Percentiles rank a stretch among this genome's conserved stretches.
Conservation (phyloP, 768 basidiomycete species). For the Suillus luteus region DNA sequence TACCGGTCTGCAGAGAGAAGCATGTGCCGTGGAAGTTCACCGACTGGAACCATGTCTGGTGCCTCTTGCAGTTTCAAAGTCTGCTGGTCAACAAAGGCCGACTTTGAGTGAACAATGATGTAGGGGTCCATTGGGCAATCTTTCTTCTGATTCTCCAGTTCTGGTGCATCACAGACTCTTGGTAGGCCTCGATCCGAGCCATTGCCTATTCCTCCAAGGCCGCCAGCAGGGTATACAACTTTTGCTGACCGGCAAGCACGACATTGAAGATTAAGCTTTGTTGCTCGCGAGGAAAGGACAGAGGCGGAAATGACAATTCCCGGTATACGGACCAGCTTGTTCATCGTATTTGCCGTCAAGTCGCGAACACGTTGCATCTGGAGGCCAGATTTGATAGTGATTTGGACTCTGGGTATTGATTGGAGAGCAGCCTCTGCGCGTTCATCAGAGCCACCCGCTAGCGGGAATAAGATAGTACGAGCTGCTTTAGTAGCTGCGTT, state of each 20-base stretch:
- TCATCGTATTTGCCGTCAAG: slow-evolving; percentile 91
- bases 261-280: slow-evolving; percentile 90
- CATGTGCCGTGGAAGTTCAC: slow-evolving; percentile 96
- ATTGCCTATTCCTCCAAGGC: slow-evolving; percentile 84
- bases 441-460: slow-evolving; percentile 53
- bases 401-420: slow-evolving; percentile 74
- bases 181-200: slow-evolving; percentile 87
- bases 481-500: slow-evolving; percentile 86
- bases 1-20: slow-evolving; percentile 89
- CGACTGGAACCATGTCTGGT: slow-evolving; percentile 99
- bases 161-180: slow-evolving; percentile 81
- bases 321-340: slow-evolving; percentile 93
- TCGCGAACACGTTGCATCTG: slow-evolving; percentile 95
- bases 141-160: slow-evolving; percentile 82
- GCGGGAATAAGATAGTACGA: slow-evolving; percentile 79
- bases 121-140: slow-evolving; percentile 97
- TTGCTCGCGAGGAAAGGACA: slow-evolving; percentile 89
- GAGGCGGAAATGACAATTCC: slow-evolving; percentile 99
- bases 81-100: slow-evolving; percentile 94
- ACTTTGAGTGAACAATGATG: slow-evolving; percentile 92
- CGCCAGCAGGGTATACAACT: slow-evolving; percentile 72
- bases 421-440: slow-evolving; percentile 48
- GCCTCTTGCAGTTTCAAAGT: slow-evolving; percentile 97
- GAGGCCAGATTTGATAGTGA: slow-evolving; percentile 86
- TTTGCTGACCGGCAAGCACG: slow-evolving; percentile 85